Percentiles rank a stretch among this genome's conserved stretches.
Evolutionary conservation across 2,329 filamentous ascomycete genomes (phyloP).

Genomic region (Lasiodiplodia hormozganensis): DNA sequence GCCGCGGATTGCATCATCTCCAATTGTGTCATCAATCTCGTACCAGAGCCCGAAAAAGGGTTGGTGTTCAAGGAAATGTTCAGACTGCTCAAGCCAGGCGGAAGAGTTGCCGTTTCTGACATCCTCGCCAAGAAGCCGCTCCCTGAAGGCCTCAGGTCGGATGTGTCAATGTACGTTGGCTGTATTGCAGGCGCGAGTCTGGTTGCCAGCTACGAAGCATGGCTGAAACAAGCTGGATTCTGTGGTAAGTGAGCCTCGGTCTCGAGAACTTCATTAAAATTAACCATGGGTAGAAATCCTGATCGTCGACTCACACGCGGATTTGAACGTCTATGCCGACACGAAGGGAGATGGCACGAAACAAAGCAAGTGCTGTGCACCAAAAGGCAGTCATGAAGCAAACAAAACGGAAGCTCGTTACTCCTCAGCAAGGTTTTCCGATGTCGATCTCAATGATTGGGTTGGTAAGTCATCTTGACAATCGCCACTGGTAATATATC

Average conservation of each 20-base stretch:
- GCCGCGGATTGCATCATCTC: constrained; percentile 65
- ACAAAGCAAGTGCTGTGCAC: neutral
- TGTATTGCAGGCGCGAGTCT: constrained; percentile 66
- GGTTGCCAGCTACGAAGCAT: constrained; percentile 60
- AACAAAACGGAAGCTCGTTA: neutral
- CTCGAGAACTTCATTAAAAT: too few relatives aligned
- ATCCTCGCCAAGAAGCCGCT: constrained; percentile 62
- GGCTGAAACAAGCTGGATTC: constrained; percentile 45
- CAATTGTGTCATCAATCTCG: constrained; percentile 58
- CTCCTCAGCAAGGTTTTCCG: neutral
- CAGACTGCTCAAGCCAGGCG: constrained; percentile 63
- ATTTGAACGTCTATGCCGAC: neutral
- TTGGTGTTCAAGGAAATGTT: constrained; percentile 63
- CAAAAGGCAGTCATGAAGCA: neutral
- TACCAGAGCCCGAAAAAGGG: constrained; percentile 36
- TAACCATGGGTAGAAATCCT: neutral
- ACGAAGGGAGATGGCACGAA: neutral
- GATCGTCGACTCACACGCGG: neutral
- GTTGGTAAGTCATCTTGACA: neutral
- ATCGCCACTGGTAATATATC: too few relatives aligned
- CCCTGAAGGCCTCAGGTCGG: constrained; percentile 54
- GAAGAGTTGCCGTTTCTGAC: constrained; percentile 66
- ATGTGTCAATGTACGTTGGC: constrained; percentile 64
- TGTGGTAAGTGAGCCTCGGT: neutral
- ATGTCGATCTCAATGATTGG: neutral